Percentiles rank a stretch among this genome's conserved stretches.
These are phyloP conservation scores for Phaeosphaeria sp. DNA, from an alignment of 2,329 filamentous ascomycete species.

Conservation along the genomic window DNA sequence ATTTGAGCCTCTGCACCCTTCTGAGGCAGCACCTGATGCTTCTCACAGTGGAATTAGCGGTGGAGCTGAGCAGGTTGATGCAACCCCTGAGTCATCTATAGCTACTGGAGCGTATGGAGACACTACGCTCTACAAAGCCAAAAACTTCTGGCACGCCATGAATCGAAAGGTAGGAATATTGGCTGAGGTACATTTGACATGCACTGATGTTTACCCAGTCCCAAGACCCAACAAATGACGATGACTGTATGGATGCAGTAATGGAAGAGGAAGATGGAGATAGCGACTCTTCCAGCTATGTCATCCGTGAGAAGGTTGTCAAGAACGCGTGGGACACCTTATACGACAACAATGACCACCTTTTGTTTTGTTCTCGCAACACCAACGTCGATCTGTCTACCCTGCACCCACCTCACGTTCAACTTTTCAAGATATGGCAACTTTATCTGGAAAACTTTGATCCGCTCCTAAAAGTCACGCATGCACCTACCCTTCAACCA, in stretches of 20 bases:
- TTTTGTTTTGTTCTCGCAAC: slow-evolving; percentile 60
- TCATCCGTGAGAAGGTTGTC: slow-evolving; percentile 33
- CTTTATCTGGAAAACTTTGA: slow-evolving; percentile 64
- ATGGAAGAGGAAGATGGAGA: slow-evolving; percentile 3
- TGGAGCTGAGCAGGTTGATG: background rate
- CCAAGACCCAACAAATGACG: slow-evolving; percentile 2
- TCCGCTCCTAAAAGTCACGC: slow-evolving; percentile 37
- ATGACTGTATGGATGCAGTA: slow-evolving; percentile 1
- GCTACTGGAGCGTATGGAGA: background rate
- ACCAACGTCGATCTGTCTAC: slow-evolving; percentile 66
- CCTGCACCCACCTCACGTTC: slow-evolving; percentile 70
- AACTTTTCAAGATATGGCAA: slow-evolving; percentile 76
- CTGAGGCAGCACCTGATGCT: slow-evolving; percentile 9
- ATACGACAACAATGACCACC: slow-evolving; percentile 53
- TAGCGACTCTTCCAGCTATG: slow-evolving; percentile 11
- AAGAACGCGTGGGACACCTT: slow-evolving; percentile 55
- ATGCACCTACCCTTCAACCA: slow-evolving; percentile 55
- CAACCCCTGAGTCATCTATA: background rate
- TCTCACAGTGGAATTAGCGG: too few relatives aligned
- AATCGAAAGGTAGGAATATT: slow-evolving; percentile 17
- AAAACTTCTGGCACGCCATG: slow-evolving; percentile 34
- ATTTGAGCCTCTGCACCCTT: slow-evolving; percentile 67
- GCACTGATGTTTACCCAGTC: slow-evolving; percentile 2
- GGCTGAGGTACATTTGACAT: background rate
- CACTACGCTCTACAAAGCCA: slow-evolving; percentile 3